Evolutionary conservation across 1,139 yeast genomes (phyloP).

Genomic region (Pichia sp.): DNA sequence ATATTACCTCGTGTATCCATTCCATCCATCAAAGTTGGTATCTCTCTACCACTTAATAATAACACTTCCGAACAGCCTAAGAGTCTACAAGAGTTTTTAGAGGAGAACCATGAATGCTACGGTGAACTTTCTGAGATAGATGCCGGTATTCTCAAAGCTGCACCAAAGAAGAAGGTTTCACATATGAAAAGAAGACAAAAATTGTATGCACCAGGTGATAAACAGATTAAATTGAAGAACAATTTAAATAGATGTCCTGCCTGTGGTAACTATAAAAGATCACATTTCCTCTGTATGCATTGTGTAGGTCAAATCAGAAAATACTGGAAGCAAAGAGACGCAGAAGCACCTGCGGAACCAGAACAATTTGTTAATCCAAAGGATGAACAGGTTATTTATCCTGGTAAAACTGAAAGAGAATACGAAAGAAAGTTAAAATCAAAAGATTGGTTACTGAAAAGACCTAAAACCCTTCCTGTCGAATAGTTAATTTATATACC

Average conservation of each 20-base stretch:
- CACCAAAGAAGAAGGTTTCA: conserved; percentile 88
- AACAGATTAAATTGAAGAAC: conserved; percentile 67
- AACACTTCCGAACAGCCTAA: too few species aligned
- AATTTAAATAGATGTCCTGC: conserved; percentile 89
- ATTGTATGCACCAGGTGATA: conserved; percentile 74
- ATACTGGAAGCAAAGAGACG: conserved; percentile 53
- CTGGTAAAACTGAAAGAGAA: conserved; percentile 58
- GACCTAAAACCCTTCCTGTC: conserved; percentile 48
- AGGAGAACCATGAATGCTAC: too few species aligned
- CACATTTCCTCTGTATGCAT: conserved; percentile 87
- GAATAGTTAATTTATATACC: conserved; percentile 17
- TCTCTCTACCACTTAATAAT: neutral
- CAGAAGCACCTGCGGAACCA: conserved; percentile 25
- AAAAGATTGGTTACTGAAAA: conserved; percentile 60
- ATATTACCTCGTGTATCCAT: conserved; percentile 13
- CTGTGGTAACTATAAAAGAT: conserved; percentile 86
- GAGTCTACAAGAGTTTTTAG: too few species aligned
- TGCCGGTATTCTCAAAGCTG: conserved; percentile 73
- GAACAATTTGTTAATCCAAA: conserved; percentile 47
- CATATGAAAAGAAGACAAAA: conserved; percentile 78
- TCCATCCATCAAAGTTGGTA: conserved; percentile 14
- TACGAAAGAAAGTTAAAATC: conserved; percentile 40
- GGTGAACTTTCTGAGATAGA: conserved; percentile 21
- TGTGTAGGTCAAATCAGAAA: conserved; percentile 77
- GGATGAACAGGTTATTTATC: conserved; percentile 64